Conservation (phyloP, 2,329 filamentous ascomycete genomes). For the Paecilomyces sp. region DNA sequence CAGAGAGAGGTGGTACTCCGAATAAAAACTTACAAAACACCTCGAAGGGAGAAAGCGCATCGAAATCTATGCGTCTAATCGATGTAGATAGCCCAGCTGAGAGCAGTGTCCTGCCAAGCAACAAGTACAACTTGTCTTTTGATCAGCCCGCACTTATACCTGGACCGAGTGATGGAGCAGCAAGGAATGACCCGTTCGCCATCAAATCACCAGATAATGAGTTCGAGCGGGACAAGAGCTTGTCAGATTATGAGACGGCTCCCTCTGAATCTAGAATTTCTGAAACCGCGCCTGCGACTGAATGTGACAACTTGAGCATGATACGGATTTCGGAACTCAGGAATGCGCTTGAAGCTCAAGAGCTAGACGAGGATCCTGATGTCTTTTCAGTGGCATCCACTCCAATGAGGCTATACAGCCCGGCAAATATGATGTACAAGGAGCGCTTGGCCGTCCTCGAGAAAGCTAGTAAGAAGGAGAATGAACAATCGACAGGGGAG, state of each 20-base stretch:
- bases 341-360: neutral
- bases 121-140: conserved; percentile 4
- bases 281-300: neutral
- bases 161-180: neutral
- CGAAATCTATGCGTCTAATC: neutral
- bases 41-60: neutral
- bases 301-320: neutral
- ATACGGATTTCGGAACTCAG: neutral
- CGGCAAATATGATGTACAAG: conserved; percentile 1
- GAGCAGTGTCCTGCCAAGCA: neutral
- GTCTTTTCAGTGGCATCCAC: neutral
- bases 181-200: neutral
- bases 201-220: neutral
- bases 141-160: conserved; percentile 15
- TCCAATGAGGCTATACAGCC: neutral
- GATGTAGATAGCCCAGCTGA: neutral
- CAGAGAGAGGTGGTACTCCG: neutral
- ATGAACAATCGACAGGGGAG: conserved; percentile 11
- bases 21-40: neutral
- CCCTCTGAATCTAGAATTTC: neutral
- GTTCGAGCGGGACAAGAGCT: conserved; percentile 1
- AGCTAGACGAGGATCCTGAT: neutral
- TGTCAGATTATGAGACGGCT: neutral
- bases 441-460: conserved; percentile 10
- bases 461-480: conserved; percentile 5